Base-by-base conservation (phyloP, 805 yeast species). In the Pichia occidentalis region DNA sequence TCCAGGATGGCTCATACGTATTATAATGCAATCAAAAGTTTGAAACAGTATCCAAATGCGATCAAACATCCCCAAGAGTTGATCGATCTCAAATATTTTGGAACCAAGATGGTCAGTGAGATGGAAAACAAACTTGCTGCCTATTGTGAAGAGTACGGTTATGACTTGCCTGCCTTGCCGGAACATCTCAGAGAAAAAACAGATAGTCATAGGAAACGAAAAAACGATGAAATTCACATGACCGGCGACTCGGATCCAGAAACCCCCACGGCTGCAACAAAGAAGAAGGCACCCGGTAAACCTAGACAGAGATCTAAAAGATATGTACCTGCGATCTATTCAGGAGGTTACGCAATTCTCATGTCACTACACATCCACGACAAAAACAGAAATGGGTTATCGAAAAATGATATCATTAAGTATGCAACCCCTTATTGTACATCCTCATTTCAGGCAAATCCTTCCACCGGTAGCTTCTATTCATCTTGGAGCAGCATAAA, bases 321-420 rank as follows among this genome's bases (percentile, higher is more conserved):
- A 25, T 86, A 83, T 55, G 68, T 86, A 0, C 97, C 97, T 0
- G 68, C 66, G 33, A 75, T 76, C 43, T 61, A 88, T 24, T 76
- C 92, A 0, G 96, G 96, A 1, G 94, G 84, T 0, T 88, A 84
- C 61, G 95, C 92, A 0, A 81, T 87, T 7, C 50, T 87, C 14
- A 44, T 85, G 14, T 78, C 79, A 0, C 59, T 87, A 3, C 60
- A 67, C 34, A 64, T 73, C 31, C 56, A 53, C 20, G 86, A 79
- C 49, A 55, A 60, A 4, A 49, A 57, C 2, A 57, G 67, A 16
- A 51, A 56, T n/a, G 95, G 95, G 0, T 51, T 84, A 49, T 67
- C 78, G 4, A 81, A 75, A 51, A 74, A 73, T 9, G 80, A 75
- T 26, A 69, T 87, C 5, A 62, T 73, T 2, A 51, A 65, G 8